phyloP scores from a whole-genome alignment of 306 rosid species.

The Clitoria ternatea region DNA sequence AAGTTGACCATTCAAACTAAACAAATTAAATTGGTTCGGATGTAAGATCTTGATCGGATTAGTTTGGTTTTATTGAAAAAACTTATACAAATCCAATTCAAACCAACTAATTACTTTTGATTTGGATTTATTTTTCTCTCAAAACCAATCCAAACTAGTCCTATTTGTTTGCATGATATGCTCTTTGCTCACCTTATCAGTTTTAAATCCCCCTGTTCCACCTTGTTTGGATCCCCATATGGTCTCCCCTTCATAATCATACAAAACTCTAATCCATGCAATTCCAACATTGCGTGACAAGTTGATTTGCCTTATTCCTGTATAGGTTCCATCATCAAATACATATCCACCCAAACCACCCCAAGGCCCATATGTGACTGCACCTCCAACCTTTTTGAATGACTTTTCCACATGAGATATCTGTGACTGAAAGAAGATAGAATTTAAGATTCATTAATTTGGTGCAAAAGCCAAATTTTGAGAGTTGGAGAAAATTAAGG shows the following conservation, averaged over 20 bases:
- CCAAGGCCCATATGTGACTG: slow-evolving; percentile 62
- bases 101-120: too few species aligned
- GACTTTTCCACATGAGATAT: slow-evolving; percentile 26
- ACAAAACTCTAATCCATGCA: slow-evolving; percentile 63
- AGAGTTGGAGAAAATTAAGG: slow-evolving; percentile 1
- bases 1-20: too few species aligned
- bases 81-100: too few species aligned
- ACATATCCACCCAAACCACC: slow-evolving; percentile 70
- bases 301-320: slow-evolving; percentile 69
- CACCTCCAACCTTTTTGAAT: slow-evolving; percentile 43
- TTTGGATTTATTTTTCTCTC: too few species aligned
- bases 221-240: slow-evolving; percentile 71
- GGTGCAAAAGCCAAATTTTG: not conserved
- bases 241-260: slow-evolving; percentile 62
- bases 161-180: not conserved
- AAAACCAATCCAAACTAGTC: too few species aligned
- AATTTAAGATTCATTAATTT: slow-evolving; percentile 17
- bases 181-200: slow-evolving; percentile 60
- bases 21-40: too few species aligned
- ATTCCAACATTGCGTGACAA: slow-evolving; percentile 70
- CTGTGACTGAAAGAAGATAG: slow-evolving; percentile 20
- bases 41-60: too few species aligned
- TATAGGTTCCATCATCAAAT: slow-evolving; percentile 67
- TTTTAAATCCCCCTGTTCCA: slow-evolving; percentile 75
- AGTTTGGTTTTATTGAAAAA: too few species aligned